A percentile compares a stretch with the other conserved stretches of the same genome.
These are phyloP conservation scores for Plantago rigida DNA, from an alignment of 305 asterid species.

Conservation along the genomic window DNA sequence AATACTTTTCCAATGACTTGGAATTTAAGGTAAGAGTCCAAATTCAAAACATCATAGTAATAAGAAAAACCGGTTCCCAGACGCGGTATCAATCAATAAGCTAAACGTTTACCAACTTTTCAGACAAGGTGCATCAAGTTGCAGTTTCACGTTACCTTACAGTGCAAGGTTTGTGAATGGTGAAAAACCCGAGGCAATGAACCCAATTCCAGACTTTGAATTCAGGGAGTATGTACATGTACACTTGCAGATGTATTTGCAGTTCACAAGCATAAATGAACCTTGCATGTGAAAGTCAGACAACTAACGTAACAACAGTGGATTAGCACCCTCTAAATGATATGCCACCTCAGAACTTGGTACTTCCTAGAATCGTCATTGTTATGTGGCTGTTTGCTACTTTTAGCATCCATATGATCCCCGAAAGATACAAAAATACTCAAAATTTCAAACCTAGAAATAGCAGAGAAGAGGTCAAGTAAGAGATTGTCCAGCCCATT, in stretches of 20 bases:
- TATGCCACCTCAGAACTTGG: conserved; percentile 1
- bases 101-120: too few relatives aligned
- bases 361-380: conserved; percentile 1
- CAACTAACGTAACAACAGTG: background rate
- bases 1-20: too few relatives aligned
- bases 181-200: background rate
- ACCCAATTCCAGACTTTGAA: too few relatives aligned
- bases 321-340: conserved; percentile 6
- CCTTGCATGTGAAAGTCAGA: background rate
- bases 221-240: background rate
- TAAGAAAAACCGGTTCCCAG: too few relatives aligned
- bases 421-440: conserved; percentile 8
- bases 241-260: background rate
- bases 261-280: conserved; percentile 13
- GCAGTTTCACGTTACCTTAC: conserved; percentile 19
- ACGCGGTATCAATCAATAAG: too few relatives aligned
- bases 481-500: conserved; percentile 94
- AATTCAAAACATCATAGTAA: too few relatives aligned
- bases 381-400: conserved; percentile 6
- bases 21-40: too few relatives aligned
- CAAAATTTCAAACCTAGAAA: background rate
- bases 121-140: too few relatives aligned
- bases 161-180: background rate
- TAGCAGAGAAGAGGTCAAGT: conserved; percentile 26
- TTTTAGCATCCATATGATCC: conserved; percentile 3